phyloP scores from a whole-genome alignment of 495 filamentous ascomycete genomes.

The Halenospora varia region DNA sequence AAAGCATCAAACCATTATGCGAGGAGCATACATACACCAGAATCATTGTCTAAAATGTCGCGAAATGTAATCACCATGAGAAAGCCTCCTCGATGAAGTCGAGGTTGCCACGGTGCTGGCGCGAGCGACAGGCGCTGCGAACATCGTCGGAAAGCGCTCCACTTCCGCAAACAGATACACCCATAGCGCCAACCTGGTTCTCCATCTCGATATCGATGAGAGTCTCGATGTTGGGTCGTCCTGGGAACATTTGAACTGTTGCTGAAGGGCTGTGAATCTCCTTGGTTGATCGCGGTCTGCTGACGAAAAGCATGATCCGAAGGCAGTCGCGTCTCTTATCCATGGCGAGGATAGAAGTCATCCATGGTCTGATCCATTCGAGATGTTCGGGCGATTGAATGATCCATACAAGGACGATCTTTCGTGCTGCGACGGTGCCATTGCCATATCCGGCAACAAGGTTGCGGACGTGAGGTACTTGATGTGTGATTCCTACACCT shows the following conservation, averaged over 20 bases:
- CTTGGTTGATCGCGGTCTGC: slow-evolving; percentile 69
- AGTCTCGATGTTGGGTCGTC: slow-evolving; percentile 56
- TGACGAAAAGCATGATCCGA: slow-evolving; percentile 83
- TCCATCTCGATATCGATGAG: slow-evolving; percentile 77
- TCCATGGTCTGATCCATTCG: slow-evolving; percentile 91
- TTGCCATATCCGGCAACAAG: slow-evolving; percentile 66
- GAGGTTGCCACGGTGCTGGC: slow-evolving; percentile 61
- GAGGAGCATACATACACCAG: neutral
- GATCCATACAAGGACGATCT: slow-evolving; percentile 84
- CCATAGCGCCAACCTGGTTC: slow-evolving; percentile 72
- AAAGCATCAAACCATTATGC: neutral
- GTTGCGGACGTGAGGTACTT: slow-evolving; percentile 72
- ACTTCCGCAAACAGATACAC: slow-evolving; percentile 85
- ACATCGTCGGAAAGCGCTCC: slow-evolving; percentile 90
- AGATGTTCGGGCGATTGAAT: slow-evolving; percentile 85
- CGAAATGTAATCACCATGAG: slow-evolving; percentile 56
- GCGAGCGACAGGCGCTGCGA: slow-evolving; percentile 60
- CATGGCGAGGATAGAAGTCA: slow-evolving; percentile 89
- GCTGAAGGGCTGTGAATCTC: slow-evolving; percentile 79
- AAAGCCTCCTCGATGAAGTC: slow-evolving; percentile 97
- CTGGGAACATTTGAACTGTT: slow-evolving; percentile 85
- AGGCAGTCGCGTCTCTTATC: slow-evolving; percentile 78
- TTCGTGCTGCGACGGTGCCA: slow-evolving; percentile 69
- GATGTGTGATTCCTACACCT: slow-evolving; percentile 86
- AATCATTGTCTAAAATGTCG: neutral